Evolutionary conservation across 441 rosid genomes (phyloP), one percentile per base, ranked within the genome.

Genomic region (Arabidopsis lyrata): DNA sequence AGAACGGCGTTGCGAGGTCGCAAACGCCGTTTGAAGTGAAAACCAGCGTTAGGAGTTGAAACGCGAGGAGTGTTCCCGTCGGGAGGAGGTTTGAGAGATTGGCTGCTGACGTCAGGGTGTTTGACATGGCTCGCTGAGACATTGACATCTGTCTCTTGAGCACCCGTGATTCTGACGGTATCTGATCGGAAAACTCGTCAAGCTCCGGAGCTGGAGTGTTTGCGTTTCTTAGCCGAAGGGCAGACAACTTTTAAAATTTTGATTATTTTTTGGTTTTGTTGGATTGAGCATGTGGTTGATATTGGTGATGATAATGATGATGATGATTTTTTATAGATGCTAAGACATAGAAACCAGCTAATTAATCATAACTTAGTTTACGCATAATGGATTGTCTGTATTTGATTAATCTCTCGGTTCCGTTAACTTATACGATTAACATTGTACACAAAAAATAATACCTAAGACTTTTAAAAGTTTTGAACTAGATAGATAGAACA

Each of bases 81-180:
- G 93, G 93, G 57, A 88, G 90, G 45, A 88, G 89, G 83, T 88
- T 88, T 42, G 93, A 87, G 15, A 88, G 82, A 79, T 86, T 88
- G 1, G 93, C 93, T 56, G 86, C 86, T 78, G 79, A 80, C 0
- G 83, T 81, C 10, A 86, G 74, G 32, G 90, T 85, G 73, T 78
- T 87, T 18, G 90, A 82, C 53, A 86, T 67, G 20, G 89, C 86
- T n/a, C 86, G 78, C 50, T 77, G 89, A 7, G 90, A 75, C 9
- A 81, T 35, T 32, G 89, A 83, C 5, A 82, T 68, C 16, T 81
- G 83, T 53, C 77, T 77, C 27, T 9, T 64, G 44, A 76, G 75
- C 35, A 62, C 24, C 12, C n/a, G 56, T 42, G 59, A 11, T 1
- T 62, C 65, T 13, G 57, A 61, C 22, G 56, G 27, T 56, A 61